Conservation (phyloP, 352 stramenopile genomes). For the Phytophthora nicotianae region DNA sequence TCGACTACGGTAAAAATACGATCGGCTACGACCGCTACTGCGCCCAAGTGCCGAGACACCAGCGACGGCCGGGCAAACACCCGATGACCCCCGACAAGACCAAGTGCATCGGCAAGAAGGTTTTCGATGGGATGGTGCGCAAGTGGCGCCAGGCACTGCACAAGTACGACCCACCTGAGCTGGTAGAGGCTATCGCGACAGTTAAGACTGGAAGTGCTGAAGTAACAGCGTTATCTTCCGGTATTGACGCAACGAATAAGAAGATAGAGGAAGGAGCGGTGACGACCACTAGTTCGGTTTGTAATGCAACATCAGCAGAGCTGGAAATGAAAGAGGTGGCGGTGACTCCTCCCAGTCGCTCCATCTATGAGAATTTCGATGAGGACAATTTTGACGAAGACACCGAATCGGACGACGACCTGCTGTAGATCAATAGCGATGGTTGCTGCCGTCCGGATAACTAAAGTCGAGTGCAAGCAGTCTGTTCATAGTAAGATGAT, state of each 20-base stretch:
- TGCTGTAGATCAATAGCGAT: conserved; percentile 56
- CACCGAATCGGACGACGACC: conserved; percentile 68
- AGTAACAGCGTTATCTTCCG: background rate
- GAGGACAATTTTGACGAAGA: conserved; percentile 55
- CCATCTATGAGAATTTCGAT: conserved; percentile 78
- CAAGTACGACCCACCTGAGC: conserved; percentile 77
- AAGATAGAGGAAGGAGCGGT: background rate
- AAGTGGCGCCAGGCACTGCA: conserved; percentile 85
- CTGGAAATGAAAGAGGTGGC: background rate
- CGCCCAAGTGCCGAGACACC: conserved; percentile 54
- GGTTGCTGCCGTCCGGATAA: background rate
- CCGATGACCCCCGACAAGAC: conserved; percentile 86
- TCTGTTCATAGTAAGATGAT: conserved; percentile 22
- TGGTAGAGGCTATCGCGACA: conserved; percentile 31
- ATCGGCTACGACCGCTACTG: conserved; percentile 91
- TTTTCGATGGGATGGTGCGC: conserved; percentile 80
- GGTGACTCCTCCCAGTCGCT: conserved; percentile 22
- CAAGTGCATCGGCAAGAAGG: conserved; percentile 75
- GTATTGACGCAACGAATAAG: background rate
- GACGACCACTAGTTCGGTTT: conserved; percentile 1
- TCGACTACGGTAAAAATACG: conserved; percentile 93
- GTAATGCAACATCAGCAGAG: conserved; percentile 4
- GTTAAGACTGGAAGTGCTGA: background rate
- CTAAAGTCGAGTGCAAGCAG: background rate
- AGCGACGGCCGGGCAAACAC: conserved; percentile 51